Conservation (phyloP, 2,329 filamentous ascomycete species). For the Graphilbum ipis-grandicollis region DNA sequence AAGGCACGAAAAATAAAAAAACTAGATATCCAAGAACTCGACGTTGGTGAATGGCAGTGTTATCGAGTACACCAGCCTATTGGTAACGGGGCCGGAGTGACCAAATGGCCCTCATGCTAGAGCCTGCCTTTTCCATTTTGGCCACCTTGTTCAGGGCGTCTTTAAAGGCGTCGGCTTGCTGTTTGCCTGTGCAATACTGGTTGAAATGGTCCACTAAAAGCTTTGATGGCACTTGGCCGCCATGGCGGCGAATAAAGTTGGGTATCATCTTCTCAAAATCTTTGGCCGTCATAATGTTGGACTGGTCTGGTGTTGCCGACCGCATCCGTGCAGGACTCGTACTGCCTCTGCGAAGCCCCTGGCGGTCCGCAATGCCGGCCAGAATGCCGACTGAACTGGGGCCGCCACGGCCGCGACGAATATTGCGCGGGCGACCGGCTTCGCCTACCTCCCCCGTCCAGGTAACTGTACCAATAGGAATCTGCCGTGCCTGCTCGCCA, state of each 20-base stretch:
- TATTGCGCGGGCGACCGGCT: conserved; percentile 46
- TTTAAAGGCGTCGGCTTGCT: conserved; percentile 65
- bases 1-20: conserved; percentile 3
- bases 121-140: conserved; percentile 41
- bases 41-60: too few species aligned
- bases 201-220: conserved; percentile 85
- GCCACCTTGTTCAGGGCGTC: conserved; percentile 63
- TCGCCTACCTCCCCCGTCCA: conserved; percentile 82
- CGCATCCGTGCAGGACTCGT: conserved; percentile 22
- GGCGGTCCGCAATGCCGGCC: conserved; percentile 38
- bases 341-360: conserved; percentile 24
- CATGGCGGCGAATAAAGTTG: conserved; percentile 60
- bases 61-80: neutral
- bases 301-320: conserved; percentile 21
- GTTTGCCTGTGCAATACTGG: conserved; percentile 51
- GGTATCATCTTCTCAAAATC: conserved; percentile 60
- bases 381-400: conserved; percentile 37
- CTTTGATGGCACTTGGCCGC: conserved; percentile 65
- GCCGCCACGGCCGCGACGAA: conserved; percentile 25
- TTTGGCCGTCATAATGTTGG: conserved; percentile 27
- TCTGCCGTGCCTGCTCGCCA: conserved; percentile 49
- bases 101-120: conserved; percentile 37
- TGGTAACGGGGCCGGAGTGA: conserved; percentile 21
- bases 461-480: conserved; percentile 73
- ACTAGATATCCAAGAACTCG: neutral